Percentiles rank a stretch among this genome's conserved stretches.
Conservation (phyloP, 208 protist species). For the Crithidia expoeki region DNA sequence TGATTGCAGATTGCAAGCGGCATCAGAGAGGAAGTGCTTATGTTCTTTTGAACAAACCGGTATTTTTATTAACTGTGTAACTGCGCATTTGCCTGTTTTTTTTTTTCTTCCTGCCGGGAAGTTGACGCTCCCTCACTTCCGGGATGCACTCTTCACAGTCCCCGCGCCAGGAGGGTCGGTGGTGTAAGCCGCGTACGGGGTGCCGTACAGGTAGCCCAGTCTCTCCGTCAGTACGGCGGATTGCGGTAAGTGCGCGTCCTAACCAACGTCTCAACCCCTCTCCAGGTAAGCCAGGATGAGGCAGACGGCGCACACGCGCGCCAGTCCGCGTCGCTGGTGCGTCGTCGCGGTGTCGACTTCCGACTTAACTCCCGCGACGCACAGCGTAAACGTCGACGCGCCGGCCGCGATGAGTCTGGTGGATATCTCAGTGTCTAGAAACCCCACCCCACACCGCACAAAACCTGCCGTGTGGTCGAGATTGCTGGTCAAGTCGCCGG, state of each 20-base stretch:
- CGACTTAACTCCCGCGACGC: slow-evolving; percentile 15
- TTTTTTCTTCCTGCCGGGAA: background rate
- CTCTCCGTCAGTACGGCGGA: slow-evolving; percentile 16
- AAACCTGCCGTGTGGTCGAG: slow-evolving; percentile 10
- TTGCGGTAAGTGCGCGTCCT: slow-evolving; percentile 18
- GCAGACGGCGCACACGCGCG: slow-evolving; percentile 4
- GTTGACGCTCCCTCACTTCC: background rate
- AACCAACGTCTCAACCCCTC: background rate
- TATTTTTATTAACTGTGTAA: too few species aligned
- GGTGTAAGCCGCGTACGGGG: slow-evolving; percentile 11
- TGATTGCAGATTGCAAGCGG: too few species aligned
- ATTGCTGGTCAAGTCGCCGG: slow-evolving; percentile 6
- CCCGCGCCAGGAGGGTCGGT: background rate
- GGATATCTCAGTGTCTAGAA: background rate
- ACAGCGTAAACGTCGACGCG: slow-evolving; percentile 13
- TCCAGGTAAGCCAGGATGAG: slow-evolving; percentile 6
- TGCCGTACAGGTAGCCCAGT: slow-evolving; percentile 7
- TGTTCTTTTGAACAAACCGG: too few species aligned
- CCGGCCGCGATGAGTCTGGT: slow-evolving; percentile 11
- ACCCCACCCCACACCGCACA: background rate
- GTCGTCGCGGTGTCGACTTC: slow-evolving; percentile 19
- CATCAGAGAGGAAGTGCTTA: too few species aligned
- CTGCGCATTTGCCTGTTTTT: background rate
- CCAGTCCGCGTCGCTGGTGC: slow-evolving; percentile 18
- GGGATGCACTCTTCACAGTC: background rate